Base-by-base conservation (phyloP, 1,284 basidiomycete species). In the Trametes sp. region DNA sequence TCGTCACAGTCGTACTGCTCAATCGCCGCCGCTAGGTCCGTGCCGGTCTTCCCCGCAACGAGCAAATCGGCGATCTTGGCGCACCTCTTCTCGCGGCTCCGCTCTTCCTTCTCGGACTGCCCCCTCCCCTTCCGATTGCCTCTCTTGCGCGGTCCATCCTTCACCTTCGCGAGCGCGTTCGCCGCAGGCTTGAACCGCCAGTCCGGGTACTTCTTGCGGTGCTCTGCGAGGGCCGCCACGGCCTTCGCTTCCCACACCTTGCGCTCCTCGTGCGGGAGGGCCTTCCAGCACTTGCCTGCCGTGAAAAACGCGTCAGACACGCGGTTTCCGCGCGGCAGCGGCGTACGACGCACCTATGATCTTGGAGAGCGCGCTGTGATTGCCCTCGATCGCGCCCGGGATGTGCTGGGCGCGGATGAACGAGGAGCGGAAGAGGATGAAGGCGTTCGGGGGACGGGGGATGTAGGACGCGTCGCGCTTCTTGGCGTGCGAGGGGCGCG, bases 391-490 rank as follows among this genome's bases (percentile, higher is more conserved):
- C 69, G 87, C 85, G 38, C 87, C 85, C 4, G 92, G 89, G 41
- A 95, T 88, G 64, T 90, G 83, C 70, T 90, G 87, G 59, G 87
- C 86, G 50, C 87, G 84, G 70, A 95, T 94, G 73, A 95, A 95
- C 56, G 94, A 92, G 35, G 93, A 93, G 64, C 96, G 87, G 78
- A 96, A 98, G 75, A 98, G 87, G 71, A 98, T 97, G 80, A 97
- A 98, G 51, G 96, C 95, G 77, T 98, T 98, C 33, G 94, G 91
- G 0, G 95, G 95, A 35, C 95, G 88, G 51, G 95, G 94, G 74
- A 96, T 94, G 76, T 96, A 89, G 24, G 78, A 80, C 50, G 81
- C 78, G 64, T 83, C 82, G 50, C 81, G 78, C 67, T 82, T 83
- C 75, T 81, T 82, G 63, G 73, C 73, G 67, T 82, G 81, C 55